These are phyloP conservation scores for Ceratocystis alfenasii DNA, from an alignment of 2,329 filamentous ascomycete species.

Conservation along the genomic window DNA sequence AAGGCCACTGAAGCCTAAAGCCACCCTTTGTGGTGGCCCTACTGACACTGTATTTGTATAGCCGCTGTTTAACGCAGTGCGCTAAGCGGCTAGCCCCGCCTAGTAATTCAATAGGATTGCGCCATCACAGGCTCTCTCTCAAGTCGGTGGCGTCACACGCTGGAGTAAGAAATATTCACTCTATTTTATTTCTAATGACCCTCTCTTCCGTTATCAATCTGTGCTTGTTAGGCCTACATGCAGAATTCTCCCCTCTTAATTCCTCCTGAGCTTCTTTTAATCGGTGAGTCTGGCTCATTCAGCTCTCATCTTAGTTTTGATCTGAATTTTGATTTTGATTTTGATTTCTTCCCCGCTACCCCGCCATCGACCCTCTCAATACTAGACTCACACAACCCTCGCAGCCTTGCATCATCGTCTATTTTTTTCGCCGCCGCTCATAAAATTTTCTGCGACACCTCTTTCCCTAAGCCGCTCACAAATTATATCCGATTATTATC, in stretches of 20 bases:
- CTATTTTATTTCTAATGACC: neutral
- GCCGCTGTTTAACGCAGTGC: neutral
- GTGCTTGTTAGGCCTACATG: neutral
- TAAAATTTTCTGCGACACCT: neutral
- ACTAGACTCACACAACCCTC: neutral
- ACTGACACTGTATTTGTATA: neutral
- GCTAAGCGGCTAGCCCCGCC: neutral
- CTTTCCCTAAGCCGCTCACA: neutral
- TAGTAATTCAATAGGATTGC: conserved; percentile 1
- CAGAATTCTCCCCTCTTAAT: neutral
- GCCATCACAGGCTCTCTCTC: neutral
- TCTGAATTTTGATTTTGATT: neutral
- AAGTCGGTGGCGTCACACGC: conserved; percentile 14
- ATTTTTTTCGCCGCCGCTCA: neutral
- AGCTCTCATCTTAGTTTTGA: neutral
- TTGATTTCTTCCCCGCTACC: conserved; percentile 14
- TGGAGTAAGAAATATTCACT: neutral
- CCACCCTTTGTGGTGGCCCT: neutral
- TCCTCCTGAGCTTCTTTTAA: neutral
- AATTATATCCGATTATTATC: too few relatives aligned
- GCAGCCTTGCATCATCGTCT: neutral
- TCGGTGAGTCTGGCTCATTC: neutral
- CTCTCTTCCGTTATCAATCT: conserved; percentile 19
- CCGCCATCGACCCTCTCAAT: conserved; percentile 12
- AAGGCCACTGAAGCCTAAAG: neutral